Evolutionary conservation across 2,329 filamentous ascomycete genomes (phyloP).

Genomic region (Ophiostoma piceae): DNA sequence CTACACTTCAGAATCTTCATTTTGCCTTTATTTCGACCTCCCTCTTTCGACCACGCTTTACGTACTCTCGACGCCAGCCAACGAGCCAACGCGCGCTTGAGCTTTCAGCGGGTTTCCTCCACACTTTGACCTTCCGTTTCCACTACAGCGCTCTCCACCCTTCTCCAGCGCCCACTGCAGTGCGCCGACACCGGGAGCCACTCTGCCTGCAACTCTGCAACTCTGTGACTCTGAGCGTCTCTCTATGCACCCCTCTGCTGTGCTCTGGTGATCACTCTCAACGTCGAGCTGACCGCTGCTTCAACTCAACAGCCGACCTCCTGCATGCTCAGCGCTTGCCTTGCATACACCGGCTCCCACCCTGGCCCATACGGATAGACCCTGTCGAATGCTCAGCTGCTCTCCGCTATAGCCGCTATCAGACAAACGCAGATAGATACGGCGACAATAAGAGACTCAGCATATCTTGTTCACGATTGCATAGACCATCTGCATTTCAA

Average conservation of each 20-base stretch:
- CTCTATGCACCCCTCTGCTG: background rate
- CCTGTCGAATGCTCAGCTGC: background rate
- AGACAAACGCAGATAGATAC: background rate
- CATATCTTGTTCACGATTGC: background rate
- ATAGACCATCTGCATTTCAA: background rate
- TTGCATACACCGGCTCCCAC: background rate
- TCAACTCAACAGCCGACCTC: background rate
- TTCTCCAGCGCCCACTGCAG: background rate
- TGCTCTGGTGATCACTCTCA: background rate
- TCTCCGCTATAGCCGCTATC: background rate
- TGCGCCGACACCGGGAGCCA: constrained; percentile 16
- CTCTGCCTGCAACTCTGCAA: constrained; percentile 1
- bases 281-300: background rate
- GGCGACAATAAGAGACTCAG: background rate
- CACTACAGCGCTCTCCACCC: constrained; percentile 7
- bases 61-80: background rate
- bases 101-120: background rate
- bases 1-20: background rate
- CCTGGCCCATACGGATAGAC: background rate
- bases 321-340: background rate
- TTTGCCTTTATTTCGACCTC: background rate
- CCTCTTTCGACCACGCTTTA: constrained; percentile 1
- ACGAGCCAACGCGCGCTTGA: background rate
- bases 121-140: constrained; percentile 11
- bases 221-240: no score